Conservation (phyloP, 2,329 filamentous ascomycete species). For the Verticillium dahliae region DNA sequence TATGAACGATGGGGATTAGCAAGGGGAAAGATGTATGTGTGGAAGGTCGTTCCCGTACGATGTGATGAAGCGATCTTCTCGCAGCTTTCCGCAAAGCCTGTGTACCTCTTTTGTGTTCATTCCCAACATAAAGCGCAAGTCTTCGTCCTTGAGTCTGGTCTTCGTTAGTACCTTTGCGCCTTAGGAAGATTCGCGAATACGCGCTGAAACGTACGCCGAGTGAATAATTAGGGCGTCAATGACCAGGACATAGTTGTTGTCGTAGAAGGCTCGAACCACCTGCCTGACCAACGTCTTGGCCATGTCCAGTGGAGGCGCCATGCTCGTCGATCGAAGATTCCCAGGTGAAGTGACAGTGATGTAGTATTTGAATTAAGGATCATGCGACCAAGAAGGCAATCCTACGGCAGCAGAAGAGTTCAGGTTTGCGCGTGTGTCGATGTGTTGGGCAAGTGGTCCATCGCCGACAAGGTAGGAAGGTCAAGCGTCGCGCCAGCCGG, state of each 20-base stretch:
- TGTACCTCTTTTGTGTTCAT: slow-evolving; percentile 90
- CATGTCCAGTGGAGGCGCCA: slow-evolving; percentile 36
- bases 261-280: slow-evolving; percentile 79
- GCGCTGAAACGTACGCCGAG: slow-evolving; percentile 52
- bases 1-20: slow-evolving; percentile 2
- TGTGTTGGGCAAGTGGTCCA: slow-evolving; percentile 1
- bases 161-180: slow-evolving; percentile 37
- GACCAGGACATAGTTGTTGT: slow-evolving; percentile 76
- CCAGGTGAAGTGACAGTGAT: neutral
- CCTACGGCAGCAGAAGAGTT: neutral
- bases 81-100: slow-evolving; percentile 77
- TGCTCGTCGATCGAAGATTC: neutral
- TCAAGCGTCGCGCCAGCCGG: neutral
- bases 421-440: neutral
- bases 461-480: neutral
- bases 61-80: slow-evolving; percentile 78
- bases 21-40: neutral
- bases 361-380: too few relatives aligned
- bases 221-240: slow-evolving; percentile 83
- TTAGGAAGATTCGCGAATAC: neutral
- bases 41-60: slow-evolving; percentile 48
- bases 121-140: slow-evolving; percentile 78
- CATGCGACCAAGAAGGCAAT: neutral
- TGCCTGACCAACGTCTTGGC: slow-evolving; percentile 78
- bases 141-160: slow-evolving; percentile 81